Conservation (phyloP, 78 protist genomes). For the Guillardia theta region DNA sequence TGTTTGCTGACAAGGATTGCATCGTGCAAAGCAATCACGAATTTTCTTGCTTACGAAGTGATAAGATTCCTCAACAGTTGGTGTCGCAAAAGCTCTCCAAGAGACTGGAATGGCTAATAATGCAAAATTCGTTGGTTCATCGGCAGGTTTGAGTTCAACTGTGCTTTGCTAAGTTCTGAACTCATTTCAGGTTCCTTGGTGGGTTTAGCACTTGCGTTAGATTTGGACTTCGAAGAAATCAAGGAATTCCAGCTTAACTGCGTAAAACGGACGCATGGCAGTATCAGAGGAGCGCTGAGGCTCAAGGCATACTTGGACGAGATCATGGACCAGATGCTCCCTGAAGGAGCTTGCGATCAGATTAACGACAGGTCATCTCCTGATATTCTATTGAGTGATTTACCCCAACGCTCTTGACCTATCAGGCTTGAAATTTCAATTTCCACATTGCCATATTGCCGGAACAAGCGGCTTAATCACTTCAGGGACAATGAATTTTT, state of each 20-base stretch:
- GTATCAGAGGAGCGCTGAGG: background rate
- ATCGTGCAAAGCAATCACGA: background rate
- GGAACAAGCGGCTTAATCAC: background rate
- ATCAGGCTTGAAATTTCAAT: background rate
- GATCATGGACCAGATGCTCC: background rate
- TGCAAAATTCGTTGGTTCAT: background rate
- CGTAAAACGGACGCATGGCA: background rate
- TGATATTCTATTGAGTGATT: background rate
- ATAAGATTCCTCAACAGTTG: background rate
- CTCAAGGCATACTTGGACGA: background rate
- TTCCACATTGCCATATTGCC: background rate
- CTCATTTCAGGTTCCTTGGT: background rate
- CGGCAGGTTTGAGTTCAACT: too few relatives aligned
- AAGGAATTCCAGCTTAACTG: background rate
- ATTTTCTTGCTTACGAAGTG: background rate
- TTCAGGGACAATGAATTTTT: background rate
- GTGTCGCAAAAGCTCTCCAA: background rate
- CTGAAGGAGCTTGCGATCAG: background rate
- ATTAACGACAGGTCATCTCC: background rate
- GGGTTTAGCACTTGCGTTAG: background rate
- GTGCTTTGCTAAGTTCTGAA: too few relatives aligned
- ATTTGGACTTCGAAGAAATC: background rate
- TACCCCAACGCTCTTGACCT: background rate
- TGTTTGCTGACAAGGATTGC: too few relatives aligned
- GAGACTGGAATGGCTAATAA: background rate